Evolutionary conservation across 805 yeast species (phyloP), one percentile per base, ranked within the genome.

Genomic region (Torulaspora gathmanii): DNA sequence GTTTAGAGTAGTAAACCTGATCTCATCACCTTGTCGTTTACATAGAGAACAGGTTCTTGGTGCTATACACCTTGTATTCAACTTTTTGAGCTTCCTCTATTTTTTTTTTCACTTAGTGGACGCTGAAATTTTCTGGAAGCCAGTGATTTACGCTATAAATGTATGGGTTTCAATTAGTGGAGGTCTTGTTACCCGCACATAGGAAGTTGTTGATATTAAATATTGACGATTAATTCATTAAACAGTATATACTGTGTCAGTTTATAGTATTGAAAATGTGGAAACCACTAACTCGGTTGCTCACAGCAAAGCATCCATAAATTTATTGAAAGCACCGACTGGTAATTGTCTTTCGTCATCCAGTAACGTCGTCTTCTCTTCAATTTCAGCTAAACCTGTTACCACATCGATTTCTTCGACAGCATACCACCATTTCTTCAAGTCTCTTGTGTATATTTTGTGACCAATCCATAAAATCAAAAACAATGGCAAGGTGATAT

Each of bases 361-460:
- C 4, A 55, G 33, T 8, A 47, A 44, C 19, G 68, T 70, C 39
- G 74, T 74, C 49, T 76, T 78, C 49, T 70, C 75, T 61, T 82
- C 88, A 29, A 77, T 75, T 53, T 75, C 75, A 27, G 72, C 83
- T 45, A 83, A 68, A 19, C 86, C 86, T 0, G 80, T 73, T 39
- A 72, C 53, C 26, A 81, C 75, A 55, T 83, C 89, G 46, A 83
- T 71, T 47, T 80, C 77, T 30, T 75, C 79, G 2, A 73, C 63
- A 19, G 84, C 80, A 19, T 69, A 68, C 48, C 72, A 66, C 71
- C 77, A 72, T 39, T 54, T 51, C 35, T 56, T 63, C 64, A 70
- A 70, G 20, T 41, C 46, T 40, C 72, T 72, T 38, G 65, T 69
- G 29, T 68, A 65, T 63, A 71, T 78, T 54, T 78, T 76, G 65